Evolutionary conservation across 2,329 filamentous ascomycete genomes (phyloP).

Genomic region (Epichloe hybrida): DNA sequence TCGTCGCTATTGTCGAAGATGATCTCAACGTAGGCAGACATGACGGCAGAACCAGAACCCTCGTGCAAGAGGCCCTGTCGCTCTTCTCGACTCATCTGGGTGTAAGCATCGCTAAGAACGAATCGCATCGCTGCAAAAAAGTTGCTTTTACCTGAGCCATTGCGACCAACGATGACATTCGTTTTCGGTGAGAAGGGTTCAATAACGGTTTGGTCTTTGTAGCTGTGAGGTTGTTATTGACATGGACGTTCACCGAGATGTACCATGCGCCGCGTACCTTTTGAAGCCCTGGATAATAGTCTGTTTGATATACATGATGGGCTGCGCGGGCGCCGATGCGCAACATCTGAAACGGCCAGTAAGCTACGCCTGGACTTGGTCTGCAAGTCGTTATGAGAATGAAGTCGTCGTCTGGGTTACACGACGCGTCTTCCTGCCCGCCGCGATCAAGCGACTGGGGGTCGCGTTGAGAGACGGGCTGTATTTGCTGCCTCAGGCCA

Average conservation of each 20-base stretch:
- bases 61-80: conserved; percentile 94
- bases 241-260: neutral
- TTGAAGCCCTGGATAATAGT: conserved; percentile 99
- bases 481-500: conserved; percentile 1
- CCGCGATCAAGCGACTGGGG: neutral
- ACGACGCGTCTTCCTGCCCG: conserved; percentile 5
- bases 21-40: conserved; percentile 98
- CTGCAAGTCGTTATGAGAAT: neutral
- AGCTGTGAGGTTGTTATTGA: conserved; percentile 41
- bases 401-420: neutral
- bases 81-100: conserved; percentile 89
- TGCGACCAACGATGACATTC: conserved; percentile 97
- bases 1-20: conserved; percentile 98
- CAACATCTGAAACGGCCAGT: conserved; percentile 19
- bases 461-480: conserved; percentile 5
- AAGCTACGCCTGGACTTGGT: conserved; percentile 11
- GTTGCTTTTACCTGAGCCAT: conserved; percentile 98
- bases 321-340: conserved; percentile 24
- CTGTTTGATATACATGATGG: conserved; percentile 94
- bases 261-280: conserved; percentile 49
- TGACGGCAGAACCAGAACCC: conserved; percentile 91
- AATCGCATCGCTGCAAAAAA: conserved; percentile 99
- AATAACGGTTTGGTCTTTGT: conserved; percentile 98
- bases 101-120: conserved; percentile 95
- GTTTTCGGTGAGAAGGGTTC: conserved; percentile 95